Evolutionary conservation across 2,329 filamentous ascomycete species (phyloP), one percentile per base, ranked within the genome.

Genomic region (Exophiala alcalophila): DNA sequence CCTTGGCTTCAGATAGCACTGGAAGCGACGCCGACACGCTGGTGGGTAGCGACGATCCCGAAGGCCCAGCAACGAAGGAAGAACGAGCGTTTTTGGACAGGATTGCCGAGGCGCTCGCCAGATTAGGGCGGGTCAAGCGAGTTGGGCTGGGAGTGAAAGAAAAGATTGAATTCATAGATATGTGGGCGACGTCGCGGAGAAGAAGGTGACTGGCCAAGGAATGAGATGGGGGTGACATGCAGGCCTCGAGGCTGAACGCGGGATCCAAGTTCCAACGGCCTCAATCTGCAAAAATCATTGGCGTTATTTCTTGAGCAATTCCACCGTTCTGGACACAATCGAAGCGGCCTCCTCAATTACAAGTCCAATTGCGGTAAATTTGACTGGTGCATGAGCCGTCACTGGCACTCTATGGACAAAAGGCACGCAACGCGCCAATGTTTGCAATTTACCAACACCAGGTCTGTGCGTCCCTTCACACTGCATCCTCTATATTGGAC

Each of bases 61-160:
- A 58, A 4, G 56, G 56, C 0, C 60, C 62, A 3, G 52, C 70
- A 6, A 68, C 58, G 1, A 52, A 57, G 0, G 77, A 83, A 5
- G 87, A 95, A 62, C 77, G 80, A 59, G 74, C 72, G 26, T 70
- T 91, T 9, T 67, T 97, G 29, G 86, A 95, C 58, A 77, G 78
- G 24, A 78, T 98, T 11, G 87, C 80, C 1, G 92, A 97, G 56
- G 82, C 89, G 8, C 70, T 98, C 42, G 89, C 92, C n/a, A 71
- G 91, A 39, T 65, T 98, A 39, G 87, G 90, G 2, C 73, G 92
- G 48, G 90, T 92, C 26, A 94, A 94, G 71, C 77, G 91, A 42
- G 88, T 98, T 1, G 89, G 86, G 0, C 64, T 98, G 53, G 89
- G 87, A 0, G 73, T 94, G 41, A 71, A 76, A 57, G 88, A 97